Conservation (phyloP, 345 rosid genomes). For the Odontarrhena argentea region DNA sequence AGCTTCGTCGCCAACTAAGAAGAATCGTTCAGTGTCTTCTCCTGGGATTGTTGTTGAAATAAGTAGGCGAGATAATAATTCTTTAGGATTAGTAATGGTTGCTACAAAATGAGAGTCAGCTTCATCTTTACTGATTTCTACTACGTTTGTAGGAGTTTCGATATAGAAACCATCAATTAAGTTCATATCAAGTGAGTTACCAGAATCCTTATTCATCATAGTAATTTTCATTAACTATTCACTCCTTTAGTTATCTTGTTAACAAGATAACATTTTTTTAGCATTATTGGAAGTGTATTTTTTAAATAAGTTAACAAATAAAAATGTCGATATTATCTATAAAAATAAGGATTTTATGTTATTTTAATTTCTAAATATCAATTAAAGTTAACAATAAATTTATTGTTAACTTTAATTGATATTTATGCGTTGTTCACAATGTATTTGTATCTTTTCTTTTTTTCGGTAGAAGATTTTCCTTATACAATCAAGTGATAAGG, state of each 20-base stretch:
- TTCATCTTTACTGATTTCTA: background rate
- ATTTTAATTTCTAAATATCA: background rate
- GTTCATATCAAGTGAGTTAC: background rate
- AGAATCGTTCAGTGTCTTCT: background rate
- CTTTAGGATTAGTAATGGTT: background rate
- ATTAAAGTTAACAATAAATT: background rate
- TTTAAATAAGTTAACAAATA: background rate
- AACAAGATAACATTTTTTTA: background rate
- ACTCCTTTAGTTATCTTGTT: background rate
- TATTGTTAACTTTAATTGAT: background rate
- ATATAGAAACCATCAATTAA: background rate
- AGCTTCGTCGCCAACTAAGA: background rate
- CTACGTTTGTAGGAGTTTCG: background rate
- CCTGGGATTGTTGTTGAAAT: background rate
- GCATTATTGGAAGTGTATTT: background rate
- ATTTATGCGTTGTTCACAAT: background rate
- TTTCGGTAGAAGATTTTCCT: background rate
- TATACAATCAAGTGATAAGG: background rate
- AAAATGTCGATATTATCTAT: background rate
- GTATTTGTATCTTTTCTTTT: background rate
- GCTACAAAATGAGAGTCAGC: background rate
- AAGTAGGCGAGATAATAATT: background rate
- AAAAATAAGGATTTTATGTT: background rate
- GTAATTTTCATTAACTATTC: background rate
- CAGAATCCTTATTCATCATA: background rate